Evolutionary conservation across 2,329 filamentous ascomycete genomes (phyloP).

Genomic region (Diplocarpon rosae): DNA sequence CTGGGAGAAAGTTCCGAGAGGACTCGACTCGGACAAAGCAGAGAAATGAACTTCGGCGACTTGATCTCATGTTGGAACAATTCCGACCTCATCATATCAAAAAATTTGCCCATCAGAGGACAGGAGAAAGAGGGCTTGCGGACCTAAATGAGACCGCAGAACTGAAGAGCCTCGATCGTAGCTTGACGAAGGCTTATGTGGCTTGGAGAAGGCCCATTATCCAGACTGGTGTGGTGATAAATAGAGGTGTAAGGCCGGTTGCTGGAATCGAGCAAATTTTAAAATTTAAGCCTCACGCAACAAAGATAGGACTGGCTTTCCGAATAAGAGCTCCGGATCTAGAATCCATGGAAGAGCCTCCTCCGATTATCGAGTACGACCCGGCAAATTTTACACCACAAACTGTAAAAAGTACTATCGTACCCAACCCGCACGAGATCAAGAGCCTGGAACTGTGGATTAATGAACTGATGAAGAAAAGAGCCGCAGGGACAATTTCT

Average conservation of each 20-base stretch:
- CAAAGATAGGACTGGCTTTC: neutral
- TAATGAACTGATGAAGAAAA: constrained; percentile 1
- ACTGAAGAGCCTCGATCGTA: too few relatives aligned
- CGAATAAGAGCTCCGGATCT: neutral
- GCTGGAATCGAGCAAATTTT: neutral
- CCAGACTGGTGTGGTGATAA: neutral
- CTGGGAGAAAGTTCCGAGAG: too few relatives aligned
- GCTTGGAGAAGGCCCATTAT: neutral
- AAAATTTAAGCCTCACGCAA: neutral
- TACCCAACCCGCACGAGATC: neutral
- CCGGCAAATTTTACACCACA: too few relatives aligned
- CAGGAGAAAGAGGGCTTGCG: too few relatives aligned
- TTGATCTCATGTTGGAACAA: neutral
- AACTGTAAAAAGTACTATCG: neutral
- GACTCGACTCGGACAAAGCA: neutral
- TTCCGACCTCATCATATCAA: neutral
- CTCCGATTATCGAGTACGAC: neutral
- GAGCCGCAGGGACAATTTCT: neutral
- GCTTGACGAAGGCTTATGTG: too few relatives aligned
- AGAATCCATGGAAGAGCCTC: neutral
- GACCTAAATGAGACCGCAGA: too few relatives aligned
- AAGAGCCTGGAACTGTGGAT: constrained; percentile 1
- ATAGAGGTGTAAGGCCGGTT: neutral
- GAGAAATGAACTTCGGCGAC: neutral
- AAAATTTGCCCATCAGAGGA: too few relatives aligned